A percentile compares a stretch with the other conserved stretches of the same genome.
Conservation (phyloP, 805 yeast species). For the Metschnikowia santaceciliae region DNA sequence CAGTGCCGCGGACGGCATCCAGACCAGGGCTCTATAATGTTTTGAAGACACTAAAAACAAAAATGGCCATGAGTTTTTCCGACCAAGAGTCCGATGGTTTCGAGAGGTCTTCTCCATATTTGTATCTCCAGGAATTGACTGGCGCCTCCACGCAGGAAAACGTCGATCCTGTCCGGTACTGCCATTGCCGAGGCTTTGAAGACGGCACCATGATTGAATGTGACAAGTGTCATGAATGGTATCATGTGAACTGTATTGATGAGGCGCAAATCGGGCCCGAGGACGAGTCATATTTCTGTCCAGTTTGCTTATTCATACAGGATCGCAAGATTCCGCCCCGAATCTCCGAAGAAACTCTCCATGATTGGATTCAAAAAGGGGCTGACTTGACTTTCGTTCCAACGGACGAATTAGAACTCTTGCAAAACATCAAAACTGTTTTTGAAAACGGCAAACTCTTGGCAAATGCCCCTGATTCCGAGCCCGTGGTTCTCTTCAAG, state of each 20-base stretch:
- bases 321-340: not conserved
- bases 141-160: conserved; percentile 4
- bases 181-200: conserved; percentile 61
- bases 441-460: not conserved
- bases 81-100: conserved; percentile 23
- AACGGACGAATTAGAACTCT: conserved; percentile 5
- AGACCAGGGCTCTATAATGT: conserved; percentile 20
- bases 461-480: not conserved
- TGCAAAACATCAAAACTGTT: conserved; percentile 1
- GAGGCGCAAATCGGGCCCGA: conserved; percentile 13
- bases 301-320: conserved; percentile 11
- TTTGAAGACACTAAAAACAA: conserved; percentile 18
- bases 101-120: conserved; percentile 24
- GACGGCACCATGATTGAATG: conserved; percentile 65
- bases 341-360: not conserved
- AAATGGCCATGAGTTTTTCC: conserved; percentile 25
- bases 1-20: conserved; percentile 16
- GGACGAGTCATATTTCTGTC: conserved; percentile 16
- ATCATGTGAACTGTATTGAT: conserved; percentile 54
- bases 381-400: conserved; percentile 7
- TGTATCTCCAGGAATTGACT: conserved; percentile 6
- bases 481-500: conserved; percentile 4
- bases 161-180: conserved; percentile 33
- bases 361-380: conserved; percentile 6
- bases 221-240: conserved; percentile 70